Evolutionary conservation across 306 rosid species (phyloP).

Genomic region (Albizia julibrissin): DNA sequence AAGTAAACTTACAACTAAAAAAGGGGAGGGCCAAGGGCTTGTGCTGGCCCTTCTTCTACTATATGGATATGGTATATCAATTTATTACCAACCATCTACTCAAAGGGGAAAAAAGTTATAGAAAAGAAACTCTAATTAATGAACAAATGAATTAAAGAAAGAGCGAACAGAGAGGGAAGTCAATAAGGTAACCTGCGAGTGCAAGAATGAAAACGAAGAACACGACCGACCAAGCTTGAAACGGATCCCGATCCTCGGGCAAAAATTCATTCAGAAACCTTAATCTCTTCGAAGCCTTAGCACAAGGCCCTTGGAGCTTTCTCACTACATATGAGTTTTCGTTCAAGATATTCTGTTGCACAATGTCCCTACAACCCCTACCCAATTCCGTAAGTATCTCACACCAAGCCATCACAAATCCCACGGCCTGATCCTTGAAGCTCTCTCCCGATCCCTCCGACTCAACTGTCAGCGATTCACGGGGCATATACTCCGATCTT

Average conservation of each 20-base stretch:
- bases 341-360: conserved; percentile 68
- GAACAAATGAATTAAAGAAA: neutral
- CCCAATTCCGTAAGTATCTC: conserved; percentile 80
- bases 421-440: conserved; percentile 78
- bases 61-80: neutral
- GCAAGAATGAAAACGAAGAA: conserved; percentile 77
- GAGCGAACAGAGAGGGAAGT: neutral
- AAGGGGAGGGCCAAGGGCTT: neutral
- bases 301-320: conserved; percentile 69
- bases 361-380: conserved; percentile 79
- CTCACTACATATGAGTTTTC: conserved; percentile 63
- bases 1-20: neutral
- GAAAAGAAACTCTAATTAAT: neutral
- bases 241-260: conserved; percentile 98
- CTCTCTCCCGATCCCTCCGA: conserved; percentile 58
- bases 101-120: neutral
- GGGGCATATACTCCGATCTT: conserved; percentile 29
- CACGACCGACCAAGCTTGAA: conserved; percentile 83
- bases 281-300: conserved; percentile 62
- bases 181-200: conserved; percentile 55
- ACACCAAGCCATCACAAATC: conserved; percentile 84
- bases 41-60: neutral
- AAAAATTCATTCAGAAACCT: conserved; percentile 72
- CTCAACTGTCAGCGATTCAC: conserved; percentile 36
- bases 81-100: neutral